A percentile compares a stretch with the other conserved stretches of the same genome.
These are phyloP conservation scores for Furcasterigmium furcatum DNA, from an alignment of 2,329 filamentous ascomycete species.

Conservation along the genomic window DNA sequence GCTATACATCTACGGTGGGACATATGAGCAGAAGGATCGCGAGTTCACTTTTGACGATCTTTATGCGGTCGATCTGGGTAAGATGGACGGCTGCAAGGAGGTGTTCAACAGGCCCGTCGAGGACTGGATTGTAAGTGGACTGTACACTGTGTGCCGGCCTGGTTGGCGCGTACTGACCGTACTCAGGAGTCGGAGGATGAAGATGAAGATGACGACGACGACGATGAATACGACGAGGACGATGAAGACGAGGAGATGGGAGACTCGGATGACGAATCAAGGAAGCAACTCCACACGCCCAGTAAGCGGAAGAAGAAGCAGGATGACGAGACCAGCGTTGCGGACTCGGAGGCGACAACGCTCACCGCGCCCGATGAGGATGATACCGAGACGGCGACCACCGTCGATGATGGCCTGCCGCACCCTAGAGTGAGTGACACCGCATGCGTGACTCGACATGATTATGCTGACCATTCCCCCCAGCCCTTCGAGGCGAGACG, in stretches of 20 bases:
- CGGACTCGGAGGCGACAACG: constrained; percentile 19
- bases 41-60: constrained; percentile 97
- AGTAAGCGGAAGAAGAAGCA: constrained; percentile 57
- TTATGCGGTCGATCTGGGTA: constrained; percentile 89
- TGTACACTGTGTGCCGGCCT: neutral
- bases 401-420: constrained; percentile 72
- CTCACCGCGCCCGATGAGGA: constrained; percentile 34
- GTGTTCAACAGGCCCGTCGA: constrained; percentile 80
- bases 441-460: neutral
- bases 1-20: constrained; percentile 92
- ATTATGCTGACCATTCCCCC: constrained; percentile 12
- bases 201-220: constrained; percentile 54
- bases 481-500: constrained; percentile 85
- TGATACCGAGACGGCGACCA: constrained; percentile 43
- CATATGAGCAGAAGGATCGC: constrained; percentile 89
- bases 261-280: constrained; percentile 42
- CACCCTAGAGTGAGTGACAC: constrained; percentile 52
- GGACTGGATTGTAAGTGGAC: constrained; percentile 70
- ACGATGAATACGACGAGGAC: constrained; percentile 50
- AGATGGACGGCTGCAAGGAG: constrained; percentile 90
- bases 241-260: constrained; percentile 46
- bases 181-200: constrained; percentile 56
- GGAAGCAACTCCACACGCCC: constrained; percentile 40
- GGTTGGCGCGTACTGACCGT: neutral
- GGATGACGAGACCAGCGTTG: constrained; percentile 31